Conservation (phyloP, 331 rosid species). For the Pyrus hybrid region DNA sequence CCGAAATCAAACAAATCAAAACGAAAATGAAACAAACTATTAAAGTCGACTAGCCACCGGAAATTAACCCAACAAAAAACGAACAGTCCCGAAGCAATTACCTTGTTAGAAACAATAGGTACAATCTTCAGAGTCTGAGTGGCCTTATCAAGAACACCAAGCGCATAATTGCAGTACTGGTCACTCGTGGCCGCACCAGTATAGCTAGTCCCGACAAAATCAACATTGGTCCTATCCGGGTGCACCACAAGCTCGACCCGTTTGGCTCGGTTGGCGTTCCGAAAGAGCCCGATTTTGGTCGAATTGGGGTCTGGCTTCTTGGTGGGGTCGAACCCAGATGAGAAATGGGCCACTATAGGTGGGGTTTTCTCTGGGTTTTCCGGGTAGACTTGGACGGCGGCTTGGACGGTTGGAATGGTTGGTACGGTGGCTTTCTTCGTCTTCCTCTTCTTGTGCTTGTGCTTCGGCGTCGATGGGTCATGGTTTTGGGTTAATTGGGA, state of each 20-base stretch:
- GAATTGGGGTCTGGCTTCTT: constrained; percentile 6
- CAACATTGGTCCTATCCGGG: constrained; percentile 47
- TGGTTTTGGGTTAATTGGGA: constrained; percentile 1
- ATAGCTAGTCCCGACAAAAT: constrained; percentile 78
- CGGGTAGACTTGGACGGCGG: constrained; percentile 34
- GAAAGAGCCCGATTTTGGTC: constrained; percentile 29
- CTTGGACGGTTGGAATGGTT: constrained; percentile 13
- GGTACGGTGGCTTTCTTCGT: constrained; percentile 5
- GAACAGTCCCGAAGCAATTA: constrained; percentile 8
- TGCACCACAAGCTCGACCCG: constrained; percentile 70
- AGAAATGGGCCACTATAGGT: constrained; percentile 70
- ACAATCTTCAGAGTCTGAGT: constrained; percentile 47
- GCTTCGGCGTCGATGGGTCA: background rate
- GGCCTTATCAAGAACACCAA: constrained; percentile 79
- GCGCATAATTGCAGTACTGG: constrained; percentile 40
- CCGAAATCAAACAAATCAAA: background rate
- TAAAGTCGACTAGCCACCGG: background rate
- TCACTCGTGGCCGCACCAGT: constrained; percentile 67
- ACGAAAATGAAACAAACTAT: background rate
- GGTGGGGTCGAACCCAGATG: constrained; percentile 69
- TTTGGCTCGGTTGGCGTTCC: constrained; percentile 33
- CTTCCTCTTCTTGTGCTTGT: constrained; percentile 26
- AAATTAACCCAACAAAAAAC: background rate
- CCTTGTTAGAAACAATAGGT: constrained; percentile 66
- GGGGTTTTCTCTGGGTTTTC: constrained; percentile 35